A percentile compares a stretch with the other conserved stretches of the same genome.
Conservation (phyloP, 2,329 filamentous ascomycete species). For the Trichoderma semiorbis region DNA sequence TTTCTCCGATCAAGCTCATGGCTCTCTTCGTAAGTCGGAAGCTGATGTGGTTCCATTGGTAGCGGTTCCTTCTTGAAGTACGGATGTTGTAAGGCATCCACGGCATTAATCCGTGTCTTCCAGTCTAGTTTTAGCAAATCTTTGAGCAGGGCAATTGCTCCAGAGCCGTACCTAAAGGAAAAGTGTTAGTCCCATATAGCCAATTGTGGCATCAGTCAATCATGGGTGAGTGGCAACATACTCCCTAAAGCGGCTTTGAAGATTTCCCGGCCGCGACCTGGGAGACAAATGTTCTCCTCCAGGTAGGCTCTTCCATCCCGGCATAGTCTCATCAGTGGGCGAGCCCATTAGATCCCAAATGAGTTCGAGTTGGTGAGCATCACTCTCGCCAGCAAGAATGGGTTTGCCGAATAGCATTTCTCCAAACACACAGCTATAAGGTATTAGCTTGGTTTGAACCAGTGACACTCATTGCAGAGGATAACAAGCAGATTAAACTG, state of each 20-base stretch:
- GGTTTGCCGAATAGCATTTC: conserved; percentile 96
- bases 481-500: background rate
- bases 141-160: conserved; percentile 73
- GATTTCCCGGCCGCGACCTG: conserved; percentile 58
- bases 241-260: conserved; percentile 73
- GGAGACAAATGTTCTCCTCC: conserved; percentile 73
- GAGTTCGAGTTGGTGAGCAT: conserved; percentile 83
- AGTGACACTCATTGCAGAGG: background rate
- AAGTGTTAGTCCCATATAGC: conserved; percentile 20
- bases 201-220: too few relatives aligned
- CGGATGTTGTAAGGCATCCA: conserved; percentile 86
- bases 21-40: conserved; percentile 90
- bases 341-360: conserved; percentile 93
- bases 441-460: conserved; percentile 22
- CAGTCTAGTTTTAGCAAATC: conserved; percentile 88
- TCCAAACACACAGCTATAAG: conserved; percentile 88
- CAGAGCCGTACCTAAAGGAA: conserved; percentile 51
- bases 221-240: conserved; percentile 33
- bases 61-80: conserved; percentile 81
- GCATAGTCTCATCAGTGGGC: conserved; percentile 88
- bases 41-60: conserved; percentile 76
- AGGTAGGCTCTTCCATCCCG: conserved; percentile 78
- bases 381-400: conserved; percentile 85
- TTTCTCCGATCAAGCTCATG: conserved; percentile 95
- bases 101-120: conserved; percentile 83